Percentiles rank a stretch among this genome's conserved stretches.
These are phyloP conservation scores for Sporothrix euskadiensis DNA, from an alignment of 2,329 filamentous ascomycete species.

Conservation along the genomic window DNA sequence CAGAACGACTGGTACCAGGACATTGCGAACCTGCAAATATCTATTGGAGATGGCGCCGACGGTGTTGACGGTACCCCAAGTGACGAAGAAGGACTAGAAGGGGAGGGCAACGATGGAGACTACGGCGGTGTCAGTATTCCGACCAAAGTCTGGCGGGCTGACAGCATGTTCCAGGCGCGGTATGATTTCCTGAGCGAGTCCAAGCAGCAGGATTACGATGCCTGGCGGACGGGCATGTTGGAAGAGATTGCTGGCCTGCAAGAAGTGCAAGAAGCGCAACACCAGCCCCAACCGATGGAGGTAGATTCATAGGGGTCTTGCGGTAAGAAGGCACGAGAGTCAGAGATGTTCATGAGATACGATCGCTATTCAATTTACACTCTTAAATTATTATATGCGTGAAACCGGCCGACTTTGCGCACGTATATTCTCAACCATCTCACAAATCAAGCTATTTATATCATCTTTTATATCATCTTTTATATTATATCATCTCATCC, in stretches of 20 bases:
- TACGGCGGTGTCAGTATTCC: constrained; percentile 34
- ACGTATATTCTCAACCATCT: not conserved
- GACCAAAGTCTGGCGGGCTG: constrained; percentile 51
- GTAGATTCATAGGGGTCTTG: constrained; percentile 25
- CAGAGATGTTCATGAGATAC: not conserved
- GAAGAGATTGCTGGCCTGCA: constrained; percentile 47
- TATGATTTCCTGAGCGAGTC: constrained; percentile 70
- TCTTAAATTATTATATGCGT: no score
- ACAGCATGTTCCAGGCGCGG: constrained; percentile 74
- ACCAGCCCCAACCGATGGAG: constrained; percentile 28
- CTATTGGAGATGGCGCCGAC: constrained; percentile 36
- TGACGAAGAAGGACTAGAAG: constrained; percentile 35
- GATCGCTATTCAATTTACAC: not conserved
- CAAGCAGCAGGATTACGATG: constrained; percentile 59
- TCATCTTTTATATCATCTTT: not conserved
- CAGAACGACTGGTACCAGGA: constrained; percentile 63
- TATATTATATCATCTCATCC: not conserved
- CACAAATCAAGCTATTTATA: not conserved
- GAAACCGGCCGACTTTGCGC: no score
- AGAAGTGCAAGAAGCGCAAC: not conserved
- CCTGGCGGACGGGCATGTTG: constrained; percentile 65
- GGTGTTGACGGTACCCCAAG: constrained; percentile 41
- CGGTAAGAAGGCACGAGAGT: not conserved
- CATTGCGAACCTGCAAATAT: constrained; percentile 55
- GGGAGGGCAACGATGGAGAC: constrained; percentile 37